Evolutionary conservation across 2,329 filamentous ascomycete genomes (phyloP), one percentile per base, ranked within the genome.

Genomic region (Xylaria sp.): DNA sequence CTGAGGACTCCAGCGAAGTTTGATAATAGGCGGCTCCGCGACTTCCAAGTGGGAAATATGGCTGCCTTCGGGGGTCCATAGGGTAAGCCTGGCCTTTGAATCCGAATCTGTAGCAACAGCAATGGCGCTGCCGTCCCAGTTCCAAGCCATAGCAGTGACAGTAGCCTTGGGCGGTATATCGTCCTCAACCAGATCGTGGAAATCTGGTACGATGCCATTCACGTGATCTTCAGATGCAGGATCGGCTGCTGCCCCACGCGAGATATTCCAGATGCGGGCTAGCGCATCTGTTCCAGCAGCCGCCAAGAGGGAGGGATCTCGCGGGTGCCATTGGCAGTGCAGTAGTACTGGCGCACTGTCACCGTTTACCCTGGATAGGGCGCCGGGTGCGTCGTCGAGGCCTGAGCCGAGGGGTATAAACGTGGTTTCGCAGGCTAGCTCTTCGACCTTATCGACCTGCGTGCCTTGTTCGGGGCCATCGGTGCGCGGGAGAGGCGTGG

Each of bases 291-390:
- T 90, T 76, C 89, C 89, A 83, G 87, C 88, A 84, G 88, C 88
- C 80, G 88, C 89, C 84, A 91, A 84, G 81, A 89, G 83, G 69
- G 86, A 88, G 79, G 89, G 86, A 83, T 91, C 86, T 80, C 79
- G 84, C 74, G 89, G 89, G 83, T 87, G 90, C 87, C 88, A 91
- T 84, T 90, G 88, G 85, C 89, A 90, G 80, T 90, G 88, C 82
- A 91, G 84, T 80, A 91, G 82, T 76, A 90, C 85, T 78, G 89
- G 87, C 80, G 84, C 83, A 76, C 85, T 87, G 77, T 88, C 86
- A 78, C 71, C 49, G 68, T 71, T 72, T 41, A 59, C 64, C 67
- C 72, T 70, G 65, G 77, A 75, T 67, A 78, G 75, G 69, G 75
- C 73, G 70, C 80, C 78, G 39, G 66, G 33, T 66, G 70, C 68